Base-by-base conservation (phyloP, 345 rosid species). In the Bruguiera parviflora region DNA sequence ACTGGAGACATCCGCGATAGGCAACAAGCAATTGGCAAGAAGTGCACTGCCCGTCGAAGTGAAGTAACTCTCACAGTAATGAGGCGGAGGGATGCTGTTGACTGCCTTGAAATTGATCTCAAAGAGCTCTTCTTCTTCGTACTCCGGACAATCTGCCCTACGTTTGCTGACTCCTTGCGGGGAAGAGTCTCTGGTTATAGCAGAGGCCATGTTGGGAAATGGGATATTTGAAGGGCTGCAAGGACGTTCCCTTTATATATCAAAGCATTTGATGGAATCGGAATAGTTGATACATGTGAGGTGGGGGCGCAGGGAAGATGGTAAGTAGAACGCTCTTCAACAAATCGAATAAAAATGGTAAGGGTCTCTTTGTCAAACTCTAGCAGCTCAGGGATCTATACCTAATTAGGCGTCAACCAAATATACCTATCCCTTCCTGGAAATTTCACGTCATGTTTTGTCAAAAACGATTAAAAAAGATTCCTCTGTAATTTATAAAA, bases 1-100 rank as follows among this genome's bases (percentile, higher is more conserved):
- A 2, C 63, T 60, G 24, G 85, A 83, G 64, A 85, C 75, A 62
- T 85, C 79, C 13, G 82, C 61, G 5, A 79, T 69, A 0, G 86
- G 86, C 66, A 83, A 6, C 68, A 83, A 64, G 37, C 89, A 85
- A 46, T 85, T 85, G 15, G 86, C 86, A 20, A 85, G 76, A 55
- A 83, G 86, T 5, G 78, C 78, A 66, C 53, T 71, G 2, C 66
- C 21, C 4, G 80, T 73, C 57, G 83, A 63, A 11, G 83, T 69
- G 22, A 73, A 71, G 31, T 76, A 67, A 72, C 74, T 79, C 47
- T 66, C 75, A 56, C 77, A 69, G 68, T 79, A 79, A 70, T 65
- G 82, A 0, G 88, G 84, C 15, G 85, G 82, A 8, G 84, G 83
- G 49, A 81, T 82, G 65, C 62, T 71, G 21, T 82, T 68, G 10